Conservation (phyloP, 208 protist species). For the Wallacemonas rigidus region DNA sequence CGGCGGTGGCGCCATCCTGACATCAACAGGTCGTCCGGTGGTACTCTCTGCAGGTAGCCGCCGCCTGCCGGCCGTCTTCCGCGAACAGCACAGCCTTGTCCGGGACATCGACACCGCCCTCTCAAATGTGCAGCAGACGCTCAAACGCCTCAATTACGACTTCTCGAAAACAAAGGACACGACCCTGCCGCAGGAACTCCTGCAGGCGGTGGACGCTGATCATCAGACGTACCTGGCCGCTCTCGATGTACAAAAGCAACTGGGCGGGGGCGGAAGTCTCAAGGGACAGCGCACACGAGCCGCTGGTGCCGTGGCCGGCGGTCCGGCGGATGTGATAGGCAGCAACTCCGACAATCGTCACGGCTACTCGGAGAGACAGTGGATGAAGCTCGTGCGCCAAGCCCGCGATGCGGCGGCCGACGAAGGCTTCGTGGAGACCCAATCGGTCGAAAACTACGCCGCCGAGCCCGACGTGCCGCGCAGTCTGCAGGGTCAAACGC, state of each 20-base stretch:
- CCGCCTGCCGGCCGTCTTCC: constrained; percentile 51
- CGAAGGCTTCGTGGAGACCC: constrained; percentile 55
- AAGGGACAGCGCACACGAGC: background rate
- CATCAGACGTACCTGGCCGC: constrained; percentile 11
- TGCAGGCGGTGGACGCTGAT: constrained; percentile 29
- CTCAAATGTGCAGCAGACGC: constrained; percentile 28
- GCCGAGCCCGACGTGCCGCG: constrained; percentile 43
- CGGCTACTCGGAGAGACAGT: constrained; percentile 27
- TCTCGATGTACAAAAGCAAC: constrained; percentile 7
- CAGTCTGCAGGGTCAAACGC: constrained; percentile 21
- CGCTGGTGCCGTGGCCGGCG: constrained; percentile 15
- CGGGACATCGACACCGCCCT: constrained; percentile 30
- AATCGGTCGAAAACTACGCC: constrained; percentile 81
- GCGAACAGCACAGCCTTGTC: constrained; percentile 40
- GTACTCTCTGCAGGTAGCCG: constrained; percentile 38
- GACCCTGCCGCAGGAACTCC: constrained; percentile 27
- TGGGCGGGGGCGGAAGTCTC: background rate
- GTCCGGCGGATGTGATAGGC: background rate
- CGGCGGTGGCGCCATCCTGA: constrained; percentile 20
- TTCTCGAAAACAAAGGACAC: constrained; percentile 27
- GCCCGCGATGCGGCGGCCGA: constrained; percentile 69
- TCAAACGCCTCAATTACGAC: constrained; percentile 35
- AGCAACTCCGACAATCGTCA: constrained; percentile 16
- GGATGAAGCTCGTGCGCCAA: constrained; percentile 40
- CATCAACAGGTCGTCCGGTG: constrained; percentile 23